These are phyloP conservation scores for Curvularia hawaiiensis DNA, from an alignment of 2,329 filamentous ascomycete genomes.

Conservation along the genomic window DNA sequence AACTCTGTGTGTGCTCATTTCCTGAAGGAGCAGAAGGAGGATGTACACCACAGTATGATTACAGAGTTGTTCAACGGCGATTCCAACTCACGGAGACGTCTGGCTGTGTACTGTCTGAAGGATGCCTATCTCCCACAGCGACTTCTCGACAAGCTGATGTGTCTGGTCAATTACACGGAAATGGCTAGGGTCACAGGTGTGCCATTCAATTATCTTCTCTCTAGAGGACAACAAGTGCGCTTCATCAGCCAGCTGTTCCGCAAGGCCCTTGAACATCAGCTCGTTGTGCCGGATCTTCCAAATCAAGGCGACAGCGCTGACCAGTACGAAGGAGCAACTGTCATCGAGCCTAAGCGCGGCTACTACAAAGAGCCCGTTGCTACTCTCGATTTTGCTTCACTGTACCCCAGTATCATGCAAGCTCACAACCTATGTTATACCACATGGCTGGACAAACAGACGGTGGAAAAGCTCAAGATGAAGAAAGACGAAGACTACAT, in stretches of 20 bases:
- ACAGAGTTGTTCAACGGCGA: slow-evolving; percentile 98
- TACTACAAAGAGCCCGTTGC: slow-evolving; percentile 96
- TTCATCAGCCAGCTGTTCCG: slow-evolving; percentile 97
- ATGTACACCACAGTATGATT: slow-evolving; percentile 99
- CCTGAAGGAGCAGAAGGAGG: slow-evolving; percentile 95
- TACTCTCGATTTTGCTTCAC: slow-evolving; percentile 96
- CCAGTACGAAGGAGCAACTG: slow-evolving; percentile 96
- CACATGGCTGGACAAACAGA: slow-evolving; percentile 80
- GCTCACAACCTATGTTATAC: slow-evolving; percentile 99
- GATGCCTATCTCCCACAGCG: slow-evolving; percentile 95
- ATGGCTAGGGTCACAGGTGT: slow-evolving; percentile 99
- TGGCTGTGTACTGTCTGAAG: slow-evolving; percentile 96
- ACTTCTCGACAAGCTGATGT: slow-evolving; percentile 96
- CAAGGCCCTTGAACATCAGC: slow-evolving; percentile 88
- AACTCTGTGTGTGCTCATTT: slow-evolving; percentile 97
- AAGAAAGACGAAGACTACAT: slow-evolving; percentile 95
- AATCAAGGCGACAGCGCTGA: slow-evolving; percentile 72
- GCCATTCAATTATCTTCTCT: slow-evolving; percentile 91
- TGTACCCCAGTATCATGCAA: slow-evolving; percentile 99
- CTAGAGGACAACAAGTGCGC: slow-evolving; percentile 94
- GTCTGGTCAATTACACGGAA: slow-evolving; percentile 98
- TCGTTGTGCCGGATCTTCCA: slow-evolving; percentile 88
- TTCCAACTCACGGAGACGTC: slow-evolving; percentile 83
- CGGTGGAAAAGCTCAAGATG: slow-evolving; percentile 75
- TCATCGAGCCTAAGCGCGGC: slow-evolving; percentile 91